Conservation (phyloP, 139 green algal species). For the Chlorokybus atmophyticus region DNA sequence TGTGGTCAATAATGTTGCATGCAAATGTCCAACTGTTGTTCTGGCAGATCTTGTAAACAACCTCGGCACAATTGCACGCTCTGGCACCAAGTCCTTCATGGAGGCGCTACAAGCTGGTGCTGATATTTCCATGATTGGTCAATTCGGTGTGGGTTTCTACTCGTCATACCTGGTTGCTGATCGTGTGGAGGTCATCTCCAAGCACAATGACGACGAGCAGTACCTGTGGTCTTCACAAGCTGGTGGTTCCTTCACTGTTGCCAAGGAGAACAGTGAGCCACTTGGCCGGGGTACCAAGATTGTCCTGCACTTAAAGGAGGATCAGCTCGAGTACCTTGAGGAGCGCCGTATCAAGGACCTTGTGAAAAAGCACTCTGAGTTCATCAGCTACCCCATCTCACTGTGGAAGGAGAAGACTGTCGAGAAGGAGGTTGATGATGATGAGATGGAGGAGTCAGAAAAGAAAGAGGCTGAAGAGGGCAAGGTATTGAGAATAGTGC, state of each 20-base stretch:
- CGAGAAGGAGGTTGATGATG: slow-evolving; percentile 86
- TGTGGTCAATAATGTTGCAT: slow-evolving; percentile 1
- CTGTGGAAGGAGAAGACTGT: slow-evolving; percentile 94
- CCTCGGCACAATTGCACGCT: slow-evolving; percentile 96
- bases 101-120: slow-evolving; percentile 93
- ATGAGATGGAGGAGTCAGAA: slow-evolving; percentile 67
- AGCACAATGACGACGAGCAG: slow-evolving; percentile 99
- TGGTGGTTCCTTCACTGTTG: slow-evolving; percentile 96
- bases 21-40: slow-evolving; percentile 1
- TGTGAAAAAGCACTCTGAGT: slow-evolving; percentile 99
- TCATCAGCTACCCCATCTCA: slow-evolving; percentile 98
- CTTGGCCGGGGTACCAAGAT: slow-evolving; percentile 95
- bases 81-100: slow-evolving; percentile 98
- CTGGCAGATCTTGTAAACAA: slow-evolving; percentile 91
- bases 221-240: slow-evolving; percentile 97
- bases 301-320: slow-evolving; percentile 80
- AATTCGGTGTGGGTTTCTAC: slow-evolving; percentile 99
- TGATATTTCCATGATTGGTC: slow-evolving; percentile 98
- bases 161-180: slow-evolving; percentile 98
- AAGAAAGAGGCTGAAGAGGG: slow-evolving; percentile 61
- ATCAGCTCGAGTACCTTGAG: slow-evolving; percentile 86
- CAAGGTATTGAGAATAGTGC: slow-evolving; percentile 35
- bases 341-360: slow-evolving; percentile 96
- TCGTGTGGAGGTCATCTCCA: slow-evolving; percentile 54
- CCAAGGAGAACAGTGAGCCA: slow-evolving; percentile 49